Evolutionary conservation across 2,329 filamentous ascomycete species (phyloP).

Genomic region (Bipolaris sorokiniana): DNA sequence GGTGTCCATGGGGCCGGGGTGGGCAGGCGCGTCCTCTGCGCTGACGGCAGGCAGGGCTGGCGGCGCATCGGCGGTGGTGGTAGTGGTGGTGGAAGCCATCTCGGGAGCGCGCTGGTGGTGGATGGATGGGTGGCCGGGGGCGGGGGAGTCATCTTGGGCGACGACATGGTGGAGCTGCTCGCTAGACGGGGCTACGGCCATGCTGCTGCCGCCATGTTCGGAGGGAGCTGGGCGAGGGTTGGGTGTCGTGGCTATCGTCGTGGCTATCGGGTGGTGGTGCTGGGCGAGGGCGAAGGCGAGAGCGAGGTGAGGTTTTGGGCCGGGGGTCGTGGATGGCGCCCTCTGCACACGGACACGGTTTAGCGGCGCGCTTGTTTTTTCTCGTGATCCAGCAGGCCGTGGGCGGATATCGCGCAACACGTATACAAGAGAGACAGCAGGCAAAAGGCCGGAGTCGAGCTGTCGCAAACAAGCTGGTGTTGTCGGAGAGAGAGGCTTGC

Average conservation of each 20-base stretch:
- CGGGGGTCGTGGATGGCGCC: conserved; percentile 7
- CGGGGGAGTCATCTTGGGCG: conserved; percentile 34
- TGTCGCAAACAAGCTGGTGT: conserved; percentile 12
- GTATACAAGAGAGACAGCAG: conserved; percentile 1
- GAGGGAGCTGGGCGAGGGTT: conserved; percentile 1
- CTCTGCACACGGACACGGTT: conserved; percentile 23
- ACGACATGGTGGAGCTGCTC: conserved; percentile 28
- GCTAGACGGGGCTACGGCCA: conserved; percentile 37
- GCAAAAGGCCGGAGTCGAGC: conserved; percentile 8
- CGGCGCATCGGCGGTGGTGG: conserved; percentile 24
- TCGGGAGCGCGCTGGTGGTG: conserved; percentile 28
- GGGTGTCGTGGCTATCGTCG: too few species aligned
- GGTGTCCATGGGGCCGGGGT: conserved; percentile 7
- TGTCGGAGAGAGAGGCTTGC: conserved; percentile 16
- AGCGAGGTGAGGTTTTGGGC: conserved; percentile 7
- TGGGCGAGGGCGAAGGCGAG: too few species aligned
- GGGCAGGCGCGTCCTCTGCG: conserved; percentile 24
- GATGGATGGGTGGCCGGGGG: conserved; percentile 27
- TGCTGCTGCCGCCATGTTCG: conserved; percentile 42
- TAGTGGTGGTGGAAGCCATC: conserved; percentile 1
- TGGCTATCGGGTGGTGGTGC: too few species aligned
- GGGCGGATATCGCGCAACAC: conserved; percentile 14
- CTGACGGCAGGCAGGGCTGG: conserved; percentile 15
- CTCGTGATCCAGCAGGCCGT: neutral
- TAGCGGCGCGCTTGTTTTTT: conserved; percentile 22